These are phyloP conservation scores for Populus ilicifolia DNA, from an alignment of 345 rosid species.

Conservation along the genomic window DNA sequence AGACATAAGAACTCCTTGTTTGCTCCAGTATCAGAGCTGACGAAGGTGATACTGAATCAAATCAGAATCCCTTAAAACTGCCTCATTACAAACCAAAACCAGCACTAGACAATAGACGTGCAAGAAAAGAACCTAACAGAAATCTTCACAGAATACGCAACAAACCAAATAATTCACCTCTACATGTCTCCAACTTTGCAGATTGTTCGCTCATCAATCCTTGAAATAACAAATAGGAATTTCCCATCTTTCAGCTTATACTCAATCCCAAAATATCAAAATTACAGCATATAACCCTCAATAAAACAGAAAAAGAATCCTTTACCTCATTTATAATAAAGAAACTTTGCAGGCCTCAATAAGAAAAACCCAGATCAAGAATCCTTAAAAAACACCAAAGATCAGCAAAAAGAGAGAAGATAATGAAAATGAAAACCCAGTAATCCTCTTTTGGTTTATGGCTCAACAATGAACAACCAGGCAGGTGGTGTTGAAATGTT, in stretches of 20 bases:
- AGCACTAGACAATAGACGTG: background rate
- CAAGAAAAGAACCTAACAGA: slow-evolving; percentile 10
- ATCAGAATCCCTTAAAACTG: background rate
- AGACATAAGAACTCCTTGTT: background rate
- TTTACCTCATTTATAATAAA: slow-evolving; percentile 15
- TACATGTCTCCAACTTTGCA: slow-evolving; percentile 12
- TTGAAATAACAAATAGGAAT: background rate
- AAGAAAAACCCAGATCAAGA: slow-evolving; percentile 16
- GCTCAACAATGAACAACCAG: background rate
- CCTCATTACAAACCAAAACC: background rate
- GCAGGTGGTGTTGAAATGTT: slow-evolving; percentile 3
- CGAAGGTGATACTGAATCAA: background rate
- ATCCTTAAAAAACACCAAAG: slow-evolving; percentile 5
- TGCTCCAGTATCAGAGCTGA: background rate
- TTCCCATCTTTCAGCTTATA: background rate
- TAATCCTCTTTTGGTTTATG: background rate
- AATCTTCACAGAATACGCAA: slow-evolving; percentile 10
- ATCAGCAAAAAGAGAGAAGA: background rate
- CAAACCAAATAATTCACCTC: background rate
- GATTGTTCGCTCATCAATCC: slow-evolving; percentile 13
- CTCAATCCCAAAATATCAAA: background rate
- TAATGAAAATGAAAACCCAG: background rate
- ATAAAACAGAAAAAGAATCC: background rate
- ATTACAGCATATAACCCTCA: background rate
- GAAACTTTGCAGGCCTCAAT: background rate